Evolutionary conservation across 805 yeast species (phyloP), one percentile per base, ranked within the genome.

Genomic region (Candida multigemmis): DNA sequence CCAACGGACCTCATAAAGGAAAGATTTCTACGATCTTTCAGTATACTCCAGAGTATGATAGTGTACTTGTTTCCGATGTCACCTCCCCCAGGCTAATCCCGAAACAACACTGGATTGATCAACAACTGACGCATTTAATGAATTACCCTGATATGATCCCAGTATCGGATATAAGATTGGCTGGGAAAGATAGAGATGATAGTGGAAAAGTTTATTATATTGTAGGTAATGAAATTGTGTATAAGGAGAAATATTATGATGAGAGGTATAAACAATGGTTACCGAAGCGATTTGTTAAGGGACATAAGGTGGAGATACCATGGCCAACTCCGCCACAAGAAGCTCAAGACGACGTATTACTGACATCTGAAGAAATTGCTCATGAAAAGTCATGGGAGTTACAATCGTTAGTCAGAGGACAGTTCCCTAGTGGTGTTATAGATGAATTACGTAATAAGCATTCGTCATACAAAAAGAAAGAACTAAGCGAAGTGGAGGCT

Each of bases 251-350:
- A 26, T 78, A 80, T 46, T 89, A 70, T 50, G 94, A 86, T 46
- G 72, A 71, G 23, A 72, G 78, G 38, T 76, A 78, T 52, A 77
- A 77, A 47, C 65, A 65, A 42, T 70, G 78, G 66, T 56, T 84
- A 60, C 94, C 94, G 16, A 72, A 71, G 33, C 73, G 97, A 53
- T 71, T 74, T 40, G 84, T 87, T 14, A 70, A 69, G 36, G 76
- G 81, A 39, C 77, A 79, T 41, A 68, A 74, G 27, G 59, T 84
- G 28, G 71, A 75, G 36, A 76, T 87, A 26, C 96, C 96, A 28
- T 89, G 94, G 94, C 96, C 96, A 20, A 68, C 71, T 40, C 87
- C 91, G 2, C 54, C 60, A 11, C 33, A 36, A 12, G 74, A 65
- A 16, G 38, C 50, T 0, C 71, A 70, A 36, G 85, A 77, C 37